Conservation (phyloP, 2,329 filamentous ascomycete genomes). For the Fusarium xylarioides region DNA sequence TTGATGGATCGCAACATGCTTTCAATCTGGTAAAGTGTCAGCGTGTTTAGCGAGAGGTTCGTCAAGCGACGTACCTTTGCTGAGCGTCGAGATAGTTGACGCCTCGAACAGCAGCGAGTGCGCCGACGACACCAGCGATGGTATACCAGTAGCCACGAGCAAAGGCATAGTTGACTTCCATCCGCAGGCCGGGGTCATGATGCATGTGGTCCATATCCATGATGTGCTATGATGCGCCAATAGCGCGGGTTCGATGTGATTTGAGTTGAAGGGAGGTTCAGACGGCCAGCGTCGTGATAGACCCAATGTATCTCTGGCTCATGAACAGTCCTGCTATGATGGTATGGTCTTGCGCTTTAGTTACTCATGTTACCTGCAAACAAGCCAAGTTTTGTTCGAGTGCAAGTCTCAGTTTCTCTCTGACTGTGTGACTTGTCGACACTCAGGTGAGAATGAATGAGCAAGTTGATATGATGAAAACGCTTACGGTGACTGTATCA, state of each 20-base stretch:
- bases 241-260: neutral
- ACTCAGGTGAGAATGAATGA: slow-evolving; percentile 25
- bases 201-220: slow-evolving; percentile 48
- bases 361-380: neutral
- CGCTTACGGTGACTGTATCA: neutral
- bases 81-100: slow-evolving; percentile 55
- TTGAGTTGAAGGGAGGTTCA: neutral
- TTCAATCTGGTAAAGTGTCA: slow-evolving; percentile 53
- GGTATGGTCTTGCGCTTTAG: neutral
- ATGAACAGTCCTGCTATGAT: neutral
- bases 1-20: slow-evolving; percentile 53
- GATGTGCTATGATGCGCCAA: slow-evolving; percentile 19
- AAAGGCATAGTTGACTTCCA: slow-evolving; percentile 58
- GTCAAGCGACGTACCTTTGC: slow-evolving; percentile 48
- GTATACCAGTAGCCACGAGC: slow-evolving; percentile 69
- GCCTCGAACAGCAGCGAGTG: slow-evolving; percentile 52
- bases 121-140: slow-evolving; percentile 58
- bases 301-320: neutral
- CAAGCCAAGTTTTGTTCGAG: neutral
- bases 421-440: neutral
- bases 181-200: slow-evolving; percentile 47
- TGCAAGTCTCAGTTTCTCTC: neutral
- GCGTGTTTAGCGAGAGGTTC: fast-evolving
- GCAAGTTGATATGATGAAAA: slow-evolving; percentile 21
- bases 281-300: slow-evolving; percentile 16